Percentiles rank a stretch among this genome's conserved stretches.
phyloP scores from a whole-genome alignment of 805 yeast species.

The Cyberlindnera subsufficiens region DNA sequence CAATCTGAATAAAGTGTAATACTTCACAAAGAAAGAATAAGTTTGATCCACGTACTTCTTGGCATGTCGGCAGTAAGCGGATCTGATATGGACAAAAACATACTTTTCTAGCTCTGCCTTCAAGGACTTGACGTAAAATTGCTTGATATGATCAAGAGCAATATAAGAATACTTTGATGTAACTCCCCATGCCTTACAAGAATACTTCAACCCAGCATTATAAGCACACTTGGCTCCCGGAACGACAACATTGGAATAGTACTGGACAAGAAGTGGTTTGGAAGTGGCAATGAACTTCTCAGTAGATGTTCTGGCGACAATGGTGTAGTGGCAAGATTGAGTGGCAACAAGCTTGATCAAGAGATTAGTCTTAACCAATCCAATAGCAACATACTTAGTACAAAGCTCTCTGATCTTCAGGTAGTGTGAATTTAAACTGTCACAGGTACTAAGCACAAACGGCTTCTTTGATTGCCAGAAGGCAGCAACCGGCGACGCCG shows the following conservation, averaged over 20 bases:
- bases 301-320: not conserved
- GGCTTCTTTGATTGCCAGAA: conserved; percentile 2
- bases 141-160: not conserved
- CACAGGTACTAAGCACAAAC: not conserved
- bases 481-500: conserved; percentile 5
- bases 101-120: conserved; percentile 4
- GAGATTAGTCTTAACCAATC: conserved; percentile 4
- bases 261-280: conserved; percentile 6
- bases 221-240: conserved; percentile 1
- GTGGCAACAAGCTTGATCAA: conserved; percentile 2
- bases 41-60: conserved; percentile 6
- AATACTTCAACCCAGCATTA: not conserved
- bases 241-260: conserved; percentile 3
- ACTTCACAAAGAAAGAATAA: conserved; percentile 4
- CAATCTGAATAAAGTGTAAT: conserved; percentile 14
- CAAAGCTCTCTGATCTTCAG: not conserved
- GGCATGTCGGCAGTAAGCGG: conserved; percentile 4
- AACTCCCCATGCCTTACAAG: not conserved
- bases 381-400: conserved; percentile 9
- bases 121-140: conserved; percentile 4
- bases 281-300: conserved; percentile 1
- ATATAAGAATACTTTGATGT: conserved; percentile 1
- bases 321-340: not conserved
- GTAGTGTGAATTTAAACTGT: not conserved
- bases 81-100: not conserved